A percentile compares a stretch with the other conserved stretches of the same genome.
Evolutionary conservation across 768 basidiomycete species (phyloP).

Genomic region (Exsudoporus frostii): DNA sequence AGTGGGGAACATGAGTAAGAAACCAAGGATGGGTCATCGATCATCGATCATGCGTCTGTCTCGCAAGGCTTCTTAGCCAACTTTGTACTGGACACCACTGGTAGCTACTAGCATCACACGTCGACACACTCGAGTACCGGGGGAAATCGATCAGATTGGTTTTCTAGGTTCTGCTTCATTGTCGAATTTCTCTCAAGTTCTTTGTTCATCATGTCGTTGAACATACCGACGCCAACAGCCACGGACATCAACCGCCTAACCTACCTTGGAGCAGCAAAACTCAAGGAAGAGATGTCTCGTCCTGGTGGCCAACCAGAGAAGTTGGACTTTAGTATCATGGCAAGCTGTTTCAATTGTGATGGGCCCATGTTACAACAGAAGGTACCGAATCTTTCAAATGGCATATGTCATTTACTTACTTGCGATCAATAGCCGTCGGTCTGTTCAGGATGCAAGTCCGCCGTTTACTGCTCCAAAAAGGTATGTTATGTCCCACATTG

Average conservation of each 20-base stretch:
- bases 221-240: conserved; percentile 21
- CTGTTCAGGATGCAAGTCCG: conserved; percentile 29
- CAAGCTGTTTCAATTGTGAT: conserved; percentile 25
- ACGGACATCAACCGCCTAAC: conserved; percentile 28
- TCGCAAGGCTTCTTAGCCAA: background rate
- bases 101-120: background rate
- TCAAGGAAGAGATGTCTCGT: conserved; percentile 25
- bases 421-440: conserved; percentile 20
- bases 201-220: conserved; percentile 15
- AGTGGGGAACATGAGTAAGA: conserved; percentile 7
- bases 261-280: conserved; percentile 26
- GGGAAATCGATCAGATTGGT: too few relatives aligned
- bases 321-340: conserved; percentile 24
- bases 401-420: background rate
- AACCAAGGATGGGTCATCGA: conserved; percentile 18
- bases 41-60: background rate
- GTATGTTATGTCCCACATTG: conserved; percentile 7
- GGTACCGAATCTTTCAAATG: conserved; percentile 9
- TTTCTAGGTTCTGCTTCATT: background rate
- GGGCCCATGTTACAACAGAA: conserved; percentile 13
- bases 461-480: conserved; percentile 31
- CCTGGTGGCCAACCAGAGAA: conserved; percentile 29
- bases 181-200: background rate
- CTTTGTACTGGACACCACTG: background rate
- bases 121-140: background rate